These are phyloP conservation scores for Linnemannia schmuckeri DNA, from an alignment of 192 early-diverging fungal species.

Conservation along the genomic window DNA sequence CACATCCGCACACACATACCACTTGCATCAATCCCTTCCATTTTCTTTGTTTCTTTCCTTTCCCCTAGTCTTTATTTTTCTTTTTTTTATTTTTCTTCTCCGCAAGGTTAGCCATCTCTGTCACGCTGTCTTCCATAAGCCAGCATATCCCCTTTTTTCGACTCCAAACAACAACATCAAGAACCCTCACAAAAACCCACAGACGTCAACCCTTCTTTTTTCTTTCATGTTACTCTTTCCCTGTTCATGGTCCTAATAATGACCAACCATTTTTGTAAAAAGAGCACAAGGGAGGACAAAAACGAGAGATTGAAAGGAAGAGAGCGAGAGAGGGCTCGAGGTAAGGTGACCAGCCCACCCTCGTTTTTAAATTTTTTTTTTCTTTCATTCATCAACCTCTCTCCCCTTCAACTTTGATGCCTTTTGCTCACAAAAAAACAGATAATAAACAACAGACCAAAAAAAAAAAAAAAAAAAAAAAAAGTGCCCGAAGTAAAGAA, in stretches of 20 bases:
- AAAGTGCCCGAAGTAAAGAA: too few species aligned
- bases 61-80: not conserved
- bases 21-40: not conserved
- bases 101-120: not conserved
- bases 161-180: not conserved
- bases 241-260: not conserved
- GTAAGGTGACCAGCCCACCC: too few species aligned
- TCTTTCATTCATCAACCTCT: too few species aligned
- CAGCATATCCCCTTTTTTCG: slow-evolving; percentile 1
- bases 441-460: too few species aligned
- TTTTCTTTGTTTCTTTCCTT: not conserved
- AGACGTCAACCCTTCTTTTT: not conserved
- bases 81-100: not conserved
- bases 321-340: too few species aligned
- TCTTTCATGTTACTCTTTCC: not conserved
- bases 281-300: not conserved
- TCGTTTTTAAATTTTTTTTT: too few species aligned
- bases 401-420: too few species aligned
- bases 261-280: not conserved
- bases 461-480: too few species aligned
- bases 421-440: too few species aligned
- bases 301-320: too few species aligned
- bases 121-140: slow-evolving; percentile 10
- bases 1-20: not conserved
- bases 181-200: not conserved